Base-by-base conservation (phyloP, 192 early-diverging fungal species). In the Rhizoclosmatium sp. region DNA sequence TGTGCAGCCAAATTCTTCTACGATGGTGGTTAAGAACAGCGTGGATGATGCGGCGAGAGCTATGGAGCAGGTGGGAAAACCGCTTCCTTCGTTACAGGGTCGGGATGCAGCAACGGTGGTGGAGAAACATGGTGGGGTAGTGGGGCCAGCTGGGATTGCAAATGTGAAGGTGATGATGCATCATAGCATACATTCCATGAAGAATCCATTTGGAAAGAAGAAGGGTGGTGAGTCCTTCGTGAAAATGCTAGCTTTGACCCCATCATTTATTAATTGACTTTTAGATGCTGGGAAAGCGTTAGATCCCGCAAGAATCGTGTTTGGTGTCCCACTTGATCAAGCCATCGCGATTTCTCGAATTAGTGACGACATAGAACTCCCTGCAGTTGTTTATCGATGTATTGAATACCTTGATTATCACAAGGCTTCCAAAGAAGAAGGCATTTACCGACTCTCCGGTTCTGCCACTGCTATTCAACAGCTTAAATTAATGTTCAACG, bases 321-420 rank as follows among this genome's bases (percentile, higher is more conserved):
- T 99, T 92, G 96, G 96, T 2, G 91, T 94, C 10, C 82, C 95
- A 2, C 83, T 99, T 42, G 94, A 96, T 73, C 87, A 89, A 39
- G 94, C 92, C 0, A 89, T 98, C 1, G 87, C 91, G 5, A 81
- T 91, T 12, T 92, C 93, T 3, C 83, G 87, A 39, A 85, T 96
- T 31, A 87, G 88, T 42, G 95, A 96, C 56, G 90, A 89, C 9
- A 92, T 93, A 80, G 90, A 92, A 44, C 85, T 98, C 21, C 98
- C 98, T 23, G 92, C 96, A 2, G 90, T 99, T 45, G 93, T 99
- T 2, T 98, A 93, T 83, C 86, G 98, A 21, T 98, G 97, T 76
- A 96, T 99, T 67, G 97, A 99, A 86, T 99, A 95, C 76, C 81
- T 99, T 64, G 97, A 99, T 81, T 89, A 92, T 2, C 94, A 93